phyloP scores from a whole-genome alignment of 2,329 filamentous ascomycete genomes.

The Trichoderma atrobrunneum region DNA sequence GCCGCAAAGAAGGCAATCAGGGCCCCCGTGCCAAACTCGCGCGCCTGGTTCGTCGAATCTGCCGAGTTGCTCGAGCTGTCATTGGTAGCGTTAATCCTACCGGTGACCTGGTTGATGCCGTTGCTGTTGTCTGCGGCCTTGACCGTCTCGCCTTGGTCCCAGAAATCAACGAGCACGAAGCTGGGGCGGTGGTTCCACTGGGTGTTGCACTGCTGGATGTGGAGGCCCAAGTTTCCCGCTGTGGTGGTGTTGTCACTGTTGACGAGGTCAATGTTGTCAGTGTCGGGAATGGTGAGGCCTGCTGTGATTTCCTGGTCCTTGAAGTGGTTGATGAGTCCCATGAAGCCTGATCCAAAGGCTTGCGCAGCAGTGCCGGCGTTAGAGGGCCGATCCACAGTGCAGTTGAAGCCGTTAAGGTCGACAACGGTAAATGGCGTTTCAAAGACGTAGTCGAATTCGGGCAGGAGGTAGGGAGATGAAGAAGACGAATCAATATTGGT shows the following conservation, averaged over 20 bases:
- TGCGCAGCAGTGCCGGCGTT: constrained; percentile 45
- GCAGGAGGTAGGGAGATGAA: constrained; percentile 56
- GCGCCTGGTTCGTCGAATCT: constrained; percentile 15
- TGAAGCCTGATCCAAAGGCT: constrained; percentile 56
- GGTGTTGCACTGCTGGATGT: constrained; percentile 51
- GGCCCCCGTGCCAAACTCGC: constrained; percentile 36
- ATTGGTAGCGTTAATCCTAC: constrained; percentile 31
- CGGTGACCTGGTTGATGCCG: constrained; percentile 41
- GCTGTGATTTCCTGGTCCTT: constrained; percentile 57
- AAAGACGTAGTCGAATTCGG: constrained; percentile 66
- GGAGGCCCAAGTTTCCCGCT: constrained; percentile 52
- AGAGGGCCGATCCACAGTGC: constrained; percentile 64
- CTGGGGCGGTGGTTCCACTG: constrained; percentile 64
- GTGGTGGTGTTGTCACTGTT: constrained; percentile 59
- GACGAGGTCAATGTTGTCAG: constrained; percentile 58
- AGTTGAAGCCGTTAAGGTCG: constrained; percentile 64
- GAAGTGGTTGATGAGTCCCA: constrained; percentile 81
- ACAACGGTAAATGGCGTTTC: constrained; percentile 69
- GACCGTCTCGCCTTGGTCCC: constrained; percentile 68
- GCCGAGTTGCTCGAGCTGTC: constrained; percentile 15
- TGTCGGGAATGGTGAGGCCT: constrained; percentile 59
- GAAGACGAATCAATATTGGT: constrained; percentile 48
- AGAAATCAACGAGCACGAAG: constrained; percentile 79
- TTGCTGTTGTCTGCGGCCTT: constrained; percentile 68
- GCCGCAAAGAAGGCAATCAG: constrained; percentile 45